A percentile compares a stretch with the other conserved stretches of the same genome.
Evolutionary conservation across 225 moss, liverwort and hornwort genomes (phyloP).

Genomic region (Climacium dendroides): DNA sequence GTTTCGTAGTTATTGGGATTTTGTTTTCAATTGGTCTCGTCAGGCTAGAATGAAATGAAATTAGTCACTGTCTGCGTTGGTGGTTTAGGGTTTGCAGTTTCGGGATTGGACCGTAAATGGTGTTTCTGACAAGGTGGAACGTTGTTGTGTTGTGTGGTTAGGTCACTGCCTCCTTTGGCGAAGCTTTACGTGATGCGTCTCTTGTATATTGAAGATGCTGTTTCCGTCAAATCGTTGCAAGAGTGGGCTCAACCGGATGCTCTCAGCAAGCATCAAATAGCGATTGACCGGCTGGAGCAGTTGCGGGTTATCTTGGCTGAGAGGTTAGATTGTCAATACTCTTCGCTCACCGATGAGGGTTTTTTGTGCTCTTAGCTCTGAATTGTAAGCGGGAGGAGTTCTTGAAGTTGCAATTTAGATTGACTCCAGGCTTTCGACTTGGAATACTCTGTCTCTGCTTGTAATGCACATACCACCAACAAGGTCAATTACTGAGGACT

Average conservation of each 20-base stretch:
- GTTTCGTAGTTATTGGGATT: neutral
- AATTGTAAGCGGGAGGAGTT: neutral
- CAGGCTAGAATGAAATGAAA: neutral
- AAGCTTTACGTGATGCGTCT: slow-evolving; percentile 87
- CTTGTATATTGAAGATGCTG: slow-evolving; percentile 52
- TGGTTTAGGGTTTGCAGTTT: neutral
- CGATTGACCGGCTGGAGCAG: slow-evolving; percentile 71
- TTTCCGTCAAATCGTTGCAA: slow-evolving; percentile 60
- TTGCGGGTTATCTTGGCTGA: slow-evolving; percentile 64
- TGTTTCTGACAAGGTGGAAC: neutral
- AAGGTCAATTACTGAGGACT: neutral
- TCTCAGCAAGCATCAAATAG: slow-evolving; percentile 65
- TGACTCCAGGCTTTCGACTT: neutral
- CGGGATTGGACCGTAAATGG: neutral
- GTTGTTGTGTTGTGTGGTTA: slow-evolving; percentile 1
- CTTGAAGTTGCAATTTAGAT: neutral
- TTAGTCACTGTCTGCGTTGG: neutral
- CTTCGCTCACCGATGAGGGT: neutral
- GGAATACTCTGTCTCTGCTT: neutral
- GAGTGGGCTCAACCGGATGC: slow-evolving; percentile 73
- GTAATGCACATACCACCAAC: neutral
- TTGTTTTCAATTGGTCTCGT: neutral
- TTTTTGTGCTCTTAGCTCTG: neutral
- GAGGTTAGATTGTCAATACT: slow-evolving; percentile 19
- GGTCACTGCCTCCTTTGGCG: slow-evolving; percentile 73